A percentile compares a stretch with the other conserved stretches of the same genome.
Conservation (phyloP, 2,329 filamentous ascomycete genomes). For the Grosmannia clavigera region DNA sequence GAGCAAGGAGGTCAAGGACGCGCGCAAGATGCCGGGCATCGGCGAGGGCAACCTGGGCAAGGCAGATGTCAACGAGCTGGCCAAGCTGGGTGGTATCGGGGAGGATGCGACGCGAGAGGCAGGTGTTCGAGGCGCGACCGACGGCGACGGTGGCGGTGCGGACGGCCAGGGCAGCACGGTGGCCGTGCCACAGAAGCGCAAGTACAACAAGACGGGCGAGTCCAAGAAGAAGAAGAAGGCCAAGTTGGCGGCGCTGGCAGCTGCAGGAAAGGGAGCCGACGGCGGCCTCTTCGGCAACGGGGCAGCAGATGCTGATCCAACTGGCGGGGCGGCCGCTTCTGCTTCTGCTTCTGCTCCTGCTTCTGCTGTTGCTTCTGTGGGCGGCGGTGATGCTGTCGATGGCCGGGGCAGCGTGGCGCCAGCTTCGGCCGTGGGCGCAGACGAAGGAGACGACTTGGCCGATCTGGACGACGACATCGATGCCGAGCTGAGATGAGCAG, state of each 20-base stretch:
- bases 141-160: constrained; percentile 2
- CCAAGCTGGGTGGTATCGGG: constrained; percentile 8
- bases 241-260: constrained; percentile 5
- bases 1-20: constrained; percentile 74
- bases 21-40: constrained; percentile 61
- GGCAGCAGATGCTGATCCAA: background rate
- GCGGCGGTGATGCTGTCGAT: background rate
- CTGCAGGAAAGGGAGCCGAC: background rate
- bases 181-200: constrained; percentile 1
- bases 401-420: background rate
- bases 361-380: too few relatives aligned
- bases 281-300: constrained; percentile 1
- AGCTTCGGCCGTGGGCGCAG: background rate
- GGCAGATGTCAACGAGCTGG: constrained; percentile 15
- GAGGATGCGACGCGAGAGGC: constrained; percentile 5
- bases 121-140: constrained; percentile 3
- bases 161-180: constrained; percentile 6
- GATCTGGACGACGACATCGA: constrained; percentile 9
- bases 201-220: constrained; percentile 8
- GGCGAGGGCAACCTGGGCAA: constrained; percentile 37
- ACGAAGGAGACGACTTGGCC: constrained; percentile 11
- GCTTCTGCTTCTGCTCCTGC: too few relatives aligned
- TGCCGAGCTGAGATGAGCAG: constrained; percentile 6
- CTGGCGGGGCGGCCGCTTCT: background rate
- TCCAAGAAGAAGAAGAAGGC: constrained; percentile 13